Conservation (phyloP, 495 filamentous ascomycete genomes). For the Penicillium taxi region DNA sequence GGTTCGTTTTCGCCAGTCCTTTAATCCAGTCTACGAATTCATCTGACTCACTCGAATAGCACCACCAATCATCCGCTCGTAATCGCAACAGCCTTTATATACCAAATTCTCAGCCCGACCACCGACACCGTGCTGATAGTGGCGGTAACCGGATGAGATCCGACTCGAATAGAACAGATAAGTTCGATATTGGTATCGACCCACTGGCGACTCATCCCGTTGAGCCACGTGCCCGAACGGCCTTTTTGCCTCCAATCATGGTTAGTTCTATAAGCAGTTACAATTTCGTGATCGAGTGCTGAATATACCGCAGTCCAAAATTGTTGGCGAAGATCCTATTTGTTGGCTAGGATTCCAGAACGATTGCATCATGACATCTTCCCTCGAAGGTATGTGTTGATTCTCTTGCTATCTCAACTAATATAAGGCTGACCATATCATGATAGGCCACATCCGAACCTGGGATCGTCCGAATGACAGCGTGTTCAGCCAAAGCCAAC, state of each 20-base stretch:
- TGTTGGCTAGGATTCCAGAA: slow-evolving; percentile 88
- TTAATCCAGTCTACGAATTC: background rate
- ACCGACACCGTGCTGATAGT: slow-evolving; percentile 68
- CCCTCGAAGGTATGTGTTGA: slow-evolving; percentile 60
- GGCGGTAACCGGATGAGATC: slow-evolving; percentile 48
- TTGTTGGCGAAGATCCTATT: slow-evolving; percentile 75
- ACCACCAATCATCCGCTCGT: slow-evolving; percentile 36
- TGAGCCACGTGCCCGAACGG: slow-evolving; percentile 68
- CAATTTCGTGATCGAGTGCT: background rate
- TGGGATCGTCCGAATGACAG: slow-evolving; percentile 73
- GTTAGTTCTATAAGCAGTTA: slow-evolving; percentile 32
- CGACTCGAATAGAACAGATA: slow-evolving; percentile 58
- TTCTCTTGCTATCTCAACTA: background rate
- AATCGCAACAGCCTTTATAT: slow-evolving; percentile 33
- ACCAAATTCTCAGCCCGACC: slow-evolving; percentile 52
- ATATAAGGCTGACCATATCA: slow-evolving; percentile 1
- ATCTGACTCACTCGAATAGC: slow-evolving; percentile 24
- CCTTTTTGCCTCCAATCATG: slow-evolving; percentile 90
- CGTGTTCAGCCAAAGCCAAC: slow-evolving; percentile 20
- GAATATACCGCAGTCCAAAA: slow-evolving; percentile 56
- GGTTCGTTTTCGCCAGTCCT: slow-evolving; percentile 35
- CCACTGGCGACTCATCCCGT: slow-evolving; percentile 62
- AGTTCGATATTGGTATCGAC: slow-evolving; percentile 36
- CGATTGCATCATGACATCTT: slow-evolving; percentile 85
- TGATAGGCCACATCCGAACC: slow-evolving; percentile 73